These are phyloP conservation scores for Gaultheria prostrata DNA, from an alignment of 148 eudicot genomes.

Conservation along the genomic window DNA sequence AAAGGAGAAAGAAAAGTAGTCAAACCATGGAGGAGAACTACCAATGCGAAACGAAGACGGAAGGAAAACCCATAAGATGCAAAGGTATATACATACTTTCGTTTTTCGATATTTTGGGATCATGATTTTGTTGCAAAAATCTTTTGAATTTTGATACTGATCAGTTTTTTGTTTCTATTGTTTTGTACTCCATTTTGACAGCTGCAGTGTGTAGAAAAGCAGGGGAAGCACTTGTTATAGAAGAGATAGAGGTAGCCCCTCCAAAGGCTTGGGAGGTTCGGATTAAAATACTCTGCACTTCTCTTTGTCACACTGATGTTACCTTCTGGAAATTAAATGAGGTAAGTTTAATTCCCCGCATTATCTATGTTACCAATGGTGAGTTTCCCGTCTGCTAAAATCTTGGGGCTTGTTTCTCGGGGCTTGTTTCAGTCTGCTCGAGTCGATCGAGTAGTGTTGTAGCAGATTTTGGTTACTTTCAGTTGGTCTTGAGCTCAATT, in stretches of 20 bases:
- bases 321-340: conserved; percentile 58
- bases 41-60: conserved; percentile 18
- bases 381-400: no score
- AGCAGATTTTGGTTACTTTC: not conserved
- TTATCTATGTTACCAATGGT: no score
- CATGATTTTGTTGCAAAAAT: not conserved
- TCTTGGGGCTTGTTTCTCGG: no score
- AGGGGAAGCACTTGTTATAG: conserved; percentile 64
- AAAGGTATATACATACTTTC: conserved; percentile 27
- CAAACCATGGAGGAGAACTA: conserved; percentile 16
- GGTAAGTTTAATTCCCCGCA: conserved; percentile 21
- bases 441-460: not conserved
- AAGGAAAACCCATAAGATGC: conserved; percentile 57
- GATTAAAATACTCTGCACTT: conserved; percentile 63
- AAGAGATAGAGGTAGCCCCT: conserved; percentile 60
- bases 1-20: not conserved
- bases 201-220: conserved; percentile 69
- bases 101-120: not conserved
- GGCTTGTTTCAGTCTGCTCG: not conserved
- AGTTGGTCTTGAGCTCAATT: not conserved
- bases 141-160: not conserved
- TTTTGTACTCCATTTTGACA: conserved; percentile 24
- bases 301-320: conserved; percentile 75
- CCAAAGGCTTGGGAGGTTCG: conserved; percentile 73
- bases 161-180: not conserved